Base-by-base conservation (phyloP, 257 asterid genomes). In the Primulina tabacum region DNA sequence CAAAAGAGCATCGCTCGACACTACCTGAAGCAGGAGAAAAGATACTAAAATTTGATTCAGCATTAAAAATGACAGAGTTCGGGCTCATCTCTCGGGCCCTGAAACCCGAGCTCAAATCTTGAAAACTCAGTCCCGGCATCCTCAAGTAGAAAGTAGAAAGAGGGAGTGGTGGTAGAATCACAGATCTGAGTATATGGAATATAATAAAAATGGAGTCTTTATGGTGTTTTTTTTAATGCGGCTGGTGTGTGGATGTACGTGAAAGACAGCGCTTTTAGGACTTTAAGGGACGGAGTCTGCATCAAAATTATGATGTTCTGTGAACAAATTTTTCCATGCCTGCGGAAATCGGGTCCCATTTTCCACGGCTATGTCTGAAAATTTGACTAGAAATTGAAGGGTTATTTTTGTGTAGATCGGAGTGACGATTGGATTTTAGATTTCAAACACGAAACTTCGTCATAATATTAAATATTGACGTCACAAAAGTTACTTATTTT, bases 1-100 rank as follows among this genome's bases (percentile, higher is more conserved):
- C 88, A 34, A 87, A 87, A 69, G 97, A 93, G 80, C 96, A 87
- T 63, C 97, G 95, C 65, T 89, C 97, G 8, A 86, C 96, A 78
- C 95, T 90, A 10, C 82, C 99, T 35, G 97, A 87, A 80, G 93
- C 87, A 12, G 96, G 89, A 18, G 97, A 93, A 79, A 90, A 90
- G 52, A 85, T 80, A 72, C 97, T 90, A 79, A 90, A 84, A 75
- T 84, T 90, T 17, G 92, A 87, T 62, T 92, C 96, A 4, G 74
- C 85, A 8, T 84, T 83, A 78, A 84, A 90, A 69, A 90, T 90
- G 30, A 89, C 92, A 29, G 99, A 93, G 64, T 89, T 95, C 53
- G 96, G 95, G 86, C 99, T 93, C 6, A 83, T 24, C 69, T 89
- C 96, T 17, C 97, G 87, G 78, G 77, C 83, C 68, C 87, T 65